Conservation (phyloP, 345 rosid genomes). For the Brassica incana region DNA sequence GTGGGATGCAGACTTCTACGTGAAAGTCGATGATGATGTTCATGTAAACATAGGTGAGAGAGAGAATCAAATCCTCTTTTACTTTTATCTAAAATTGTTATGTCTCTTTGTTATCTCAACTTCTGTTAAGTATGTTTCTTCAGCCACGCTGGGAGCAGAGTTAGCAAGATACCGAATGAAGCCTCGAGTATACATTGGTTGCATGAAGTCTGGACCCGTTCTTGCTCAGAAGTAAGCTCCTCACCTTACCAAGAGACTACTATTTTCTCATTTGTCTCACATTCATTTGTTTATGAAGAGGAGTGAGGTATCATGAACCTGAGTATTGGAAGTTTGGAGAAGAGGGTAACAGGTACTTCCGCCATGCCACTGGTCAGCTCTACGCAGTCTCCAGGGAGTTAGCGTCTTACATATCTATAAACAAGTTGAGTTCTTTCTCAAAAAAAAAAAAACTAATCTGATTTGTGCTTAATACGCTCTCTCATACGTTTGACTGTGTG, state of each 20-base stretch:
- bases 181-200: slow-evolving; percentile 83
- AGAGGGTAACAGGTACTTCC: slow-evolving; percentile 92
- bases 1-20: slow-evolving; percentile 98
- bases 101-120: slow-evolving; percentile 18
- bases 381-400: slow-evolving; percentile 85
- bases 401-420: slow-evolving; percentile 79
- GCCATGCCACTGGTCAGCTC: slow-evolving; percentile 98
- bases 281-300: slow-evolving; percentile 46
- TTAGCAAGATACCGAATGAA: slow-evolving; percentile 65
- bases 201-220: slow-evolving; percentile 99
- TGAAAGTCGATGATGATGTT: slow-evolving; percentile 96
- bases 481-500: background rate
- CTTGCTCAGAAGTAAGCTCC: slow-evolving; percentile 88
- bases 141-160: slow-evolving; percentile 94
- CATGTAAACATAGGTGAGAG: slow-evolving; percentile 90
- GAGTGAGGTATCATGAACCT: slow-evolving; percentile 95
- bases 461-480: background rate
- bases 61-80: background rate
- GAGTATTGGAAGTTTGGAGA: slow-evolving; percentile 98
- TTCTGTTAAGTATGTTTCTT: slow-evolving; percentile 29
- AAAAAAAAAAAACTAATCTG: background rate
- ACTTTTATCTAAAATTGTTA: background rate
- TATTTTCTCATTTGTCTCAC: no score
- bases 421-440: slow-evolving; percentile 60
- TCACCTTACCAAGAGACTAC: background rate